A percentile compares a stretch with the other conserved stretches of the same genome.
Evolutionary conservation across 768 basidiomycete species (phyloP).

Genomic region (Suillus clintonianus): DNA sequence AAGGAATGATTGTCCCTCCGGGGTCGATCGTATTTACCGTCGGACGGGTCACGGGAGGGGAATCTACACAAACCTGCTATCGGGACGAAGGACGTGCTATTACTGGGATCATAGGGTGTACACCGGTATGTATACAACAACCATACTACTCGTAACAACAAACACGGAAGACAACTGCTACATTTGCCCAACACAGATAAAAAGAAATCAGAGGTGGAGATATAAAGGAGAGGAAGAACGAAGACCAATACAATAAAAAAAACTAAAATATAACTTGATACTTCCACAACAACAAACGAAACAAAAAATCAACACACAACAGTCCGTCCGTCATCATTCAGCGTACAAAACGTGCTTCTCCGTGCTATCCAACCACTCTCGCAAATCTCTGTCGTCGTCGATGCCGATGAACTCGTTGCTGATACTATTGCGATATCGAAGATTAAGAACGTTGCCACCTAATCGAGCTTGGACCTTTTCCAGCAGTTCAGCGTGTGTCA

Average conservation of each 20-base stretch:
- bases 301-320: conserved; percentile 2
- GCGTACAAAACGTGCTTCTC: conserved; percentile 87
- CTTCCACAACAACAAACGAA: conserved; percentile 4
- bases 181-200: background rate
- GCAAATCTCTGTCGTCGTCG: conserved; percentile 61
- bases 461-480: conserved; percentile 89
- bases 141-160: background rate
- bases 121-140: background rate
- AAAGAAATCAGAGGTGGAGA: background rate
- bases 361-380: conserved; percentile 73
- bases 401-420: conserved; percentile 66
- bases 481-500: conserved; percentile 84
- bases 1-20: background rate
- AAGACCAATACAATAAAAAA: conserved; percentile 25
- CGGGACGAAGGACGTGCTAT: too few relatives aligned
- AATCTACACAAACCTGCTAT: too few relatives aligned
- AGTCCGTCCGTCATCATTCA: conserved; percentile 42
- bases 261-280: conserved; percentile 28
- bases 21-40: too few relatives aligned
- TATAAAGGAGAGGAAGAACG: conserved; percentile 17
- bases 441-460: conserved; percentile 65
- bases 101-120: background rate
- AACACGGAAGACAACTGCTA: conserved; percentile 1
- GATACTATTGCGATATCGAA: conserved; percentile 77
- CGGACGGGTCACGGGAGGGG: too few relatives aligned